A percentile compares a stretch with the other conserved stretches of the same genome.
Evolutionary conservation across 805 yeast species (phyloP).

Genomic region (Metschnikowia kunwiensis): DNA sequence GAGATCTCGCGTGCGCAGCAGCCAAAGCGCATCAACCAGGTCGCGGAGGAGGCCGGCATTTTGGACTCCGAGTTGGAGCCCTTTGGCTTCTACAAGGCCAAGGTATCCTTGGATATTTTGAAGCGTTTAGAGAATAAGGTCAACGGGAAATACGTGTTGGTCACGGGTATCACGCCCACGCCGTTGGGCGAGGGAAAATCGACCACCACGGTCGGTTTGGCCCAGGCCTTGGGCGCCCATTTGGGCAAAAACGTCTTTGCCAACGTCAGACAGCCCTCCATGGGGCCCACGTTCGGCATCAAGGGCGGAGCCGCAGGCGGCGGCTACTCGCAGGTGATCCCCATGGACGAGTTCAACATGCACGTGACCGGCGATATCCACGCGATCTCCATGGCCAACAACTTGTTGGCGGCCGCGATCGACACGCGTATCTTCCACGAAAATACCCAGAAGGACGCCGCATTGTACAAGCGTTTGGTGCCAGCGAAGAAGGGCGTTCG

Average conservation of each 20-base stretch:
- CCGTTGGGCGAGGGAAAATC: constrained; percentile 86
- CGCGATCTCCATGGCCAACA: constrained; percentile 80
- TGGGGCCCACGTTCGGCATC: constrained; percentile 88
- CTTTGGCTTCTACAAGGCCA: constrained; percentile 74
- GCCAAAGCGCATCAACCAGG: constrained; percentile 65
- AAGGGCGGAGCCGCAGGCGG: constrained; percentile 94
- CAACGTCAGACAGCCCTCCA: constrained; percentile 81
- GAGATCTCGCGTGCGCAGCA: constrained; percentile 74
- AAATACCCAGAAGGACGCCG: constrained; percentile 67
- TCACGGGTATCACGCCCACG: constrained; percentile 83
- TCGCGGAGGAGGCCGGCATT: constrained; percentile 69
- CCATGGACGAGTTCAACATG: constrained; percentile 87
- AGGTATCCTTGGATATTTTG: constrained; percentile 61
- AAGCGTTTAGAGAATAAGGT: constrained; percentile 57
- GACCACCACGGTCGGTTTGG: constrained; percentile 79
- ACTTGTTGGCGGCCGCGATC: constrained; percentile 78
- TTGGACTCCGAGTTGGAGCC: constrained; percentile 67
- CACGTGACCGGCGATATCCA: constrained; percentile 85
- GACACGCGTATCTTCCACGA: constrained; percentile 88
- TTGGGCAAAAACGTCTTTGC: constrained; percentile 67
- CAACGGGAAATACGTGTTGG: constrained; percentile 71
- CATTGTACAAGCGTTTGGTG: constrained; percentile 70
- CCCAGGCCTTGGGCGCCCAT: constrained; percentile 78
- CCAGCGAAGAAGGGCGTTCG: constrained; percentile 72
- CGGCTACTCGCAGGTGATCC: constrained; percentile 83